Base-by-base conservation (phyloP, 148 eudicot species). In the Amaranthus hypochondriacus region DNA sequence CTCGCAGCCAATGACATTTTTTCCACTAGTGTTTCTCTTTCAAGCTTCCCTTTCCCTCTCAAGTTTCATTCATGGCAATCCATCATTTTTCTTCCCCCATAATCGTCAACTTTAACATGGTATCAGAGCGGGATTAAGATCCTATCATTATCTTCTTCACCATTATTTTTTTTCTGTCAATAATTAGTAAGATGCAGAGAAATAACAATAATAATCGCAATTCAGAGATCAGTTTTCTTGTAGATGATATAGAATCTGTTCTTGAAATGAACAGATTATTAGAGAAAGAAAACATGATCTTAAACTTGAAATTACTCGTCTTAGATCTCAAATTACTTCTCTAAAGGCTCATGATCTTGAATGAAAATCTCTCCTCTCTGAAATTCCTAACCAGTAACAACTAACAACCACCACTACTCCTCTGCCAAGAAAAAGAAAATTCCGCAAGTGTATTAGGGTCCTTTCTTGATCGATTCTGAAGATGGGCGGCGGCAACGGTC, bases 261-360 rank as follows among this genome's bases (percentile, higher is more conserved):
- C 77, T 86, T 14, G 81, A 84, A 52, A 86, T 77, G 85, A 86
- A 84, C 78, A 73, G 62, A 52, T 77, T 78, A 0, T 79, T 88
- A 1, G 96, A 90, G 75, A 76, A 80, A 63, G 96, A 90, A 63
- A 90, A 90, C 79, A 75, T 52, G 90, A 90, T 48, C 85, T 90
- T 4, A 83, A 84, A 68, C 86, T 83, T 39, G 92, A 90, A 69
- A 75, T 84, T 3, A 47, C 12, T 1, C 86, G 83, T 14, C 76
- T 90, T 4, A 90, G 80, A 61, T 73, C 86, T 12, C 96, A 90
- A 46, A 77, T 90, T 6, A 73, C 62, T 15, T 70, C 84, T 2
- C 78, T 86, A 47, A 90, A 86, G 84, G 87, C 92, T 55, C 92
- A 88, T 51, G 96, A 88, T 63, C 64, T 67, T n/a, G 96, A 90